phyloP scores from a whole-genome alignment of 108 stramenopile species.

The Cyclotella atomus region DNA sequence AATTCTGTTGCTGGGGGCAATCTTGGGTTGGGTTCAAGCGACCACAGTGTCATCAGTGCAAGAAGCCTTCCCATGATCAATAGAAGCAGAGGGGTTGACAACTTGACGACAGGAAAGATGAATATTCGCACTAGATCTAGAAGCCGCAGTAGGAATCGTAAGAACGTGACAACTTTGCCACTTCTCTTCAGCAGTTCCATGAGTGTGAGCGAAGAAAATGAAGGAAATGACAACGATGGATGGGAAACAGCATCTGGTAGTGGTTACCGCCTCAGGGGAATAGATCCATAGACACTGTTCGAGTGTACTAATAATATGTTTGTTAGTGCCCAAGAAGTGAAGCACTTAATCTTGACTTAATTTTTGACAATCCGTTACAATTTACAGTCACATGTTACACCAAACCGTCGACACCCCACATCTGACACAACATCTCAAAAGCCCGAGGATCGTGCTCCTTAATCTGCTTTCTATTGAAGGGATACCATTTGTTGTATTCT shows the following conservation, averaged over 20 bases:
- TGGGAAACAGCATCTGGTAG: constrained; percentile 51
- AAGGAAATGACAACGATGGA: constrained; percentile 35
- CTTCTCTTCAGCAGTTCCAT: constrained; percentile 47
- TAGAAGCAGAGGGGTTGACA: constrained; percentile 11
- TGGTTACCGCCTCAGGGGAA: constrained; percentile 44
- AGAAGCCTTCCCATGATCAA: constrained; percentile 30
- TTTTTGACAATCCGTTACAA: not conserved
- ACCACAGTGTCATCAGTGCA: constrained; percentile 36
- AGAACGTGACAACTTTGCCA: constrained; percentile 39
- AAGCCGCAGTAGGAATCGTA: constrained; percentile 24
- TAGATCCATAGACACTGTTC: constrained; percentile 30
- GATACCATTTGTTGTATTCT: constrained; percentile 93
- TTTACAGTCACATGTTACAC: not conserved
- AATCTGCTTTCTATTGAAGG: constrained; percentile 81
- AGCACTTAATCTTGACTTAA: not conserved
- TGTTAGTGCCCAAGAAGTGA: not conserved
- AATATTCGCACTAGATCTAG: constrained; percentile 32
- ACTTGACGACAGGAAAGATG: constrained; percentile 47
- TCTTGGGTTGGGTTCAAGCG: constrained; percentile 9
- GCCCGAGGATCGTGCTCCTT: constrained; percentile 87
- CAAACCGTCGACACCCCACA: constrained; percentile 64
- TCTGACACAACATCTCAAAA: constrained; percentile 61
- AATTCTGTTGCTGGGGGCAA: constrained; percentile 25
- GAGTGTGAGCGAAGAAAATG: constrained; percentile 53
- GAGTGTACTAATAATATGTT: too few species aligned